Base-by-base conservation (phyloP, 148 eudicot genomes). In the Rhododendron mucronatum region DNA sequence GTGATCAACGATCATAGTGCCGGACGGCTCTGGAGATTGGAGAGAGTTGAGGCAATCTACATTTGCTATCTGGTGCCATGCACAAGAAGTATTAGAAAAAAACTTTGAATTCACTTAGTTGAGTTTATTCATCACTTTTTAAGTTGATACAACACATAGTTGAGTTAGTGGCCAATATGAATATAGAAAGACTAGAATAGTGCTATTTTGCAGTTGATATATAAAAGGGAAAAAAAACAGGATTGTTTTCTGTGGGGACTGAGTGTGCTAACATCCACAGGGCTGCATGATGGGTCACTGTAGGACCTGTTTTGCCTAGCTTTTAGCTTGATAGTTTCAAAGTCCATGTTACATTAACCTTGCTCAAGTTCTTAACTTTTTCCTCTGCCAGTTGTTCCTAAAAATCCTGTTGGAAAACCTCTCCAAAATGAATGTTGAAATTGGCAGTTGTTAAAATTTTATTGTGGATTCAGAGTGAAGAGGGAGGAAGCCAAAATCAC, bases 401-500 rank as follows among this genome's bases (percentile, higher is more conserved):
- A 33, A 30, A n/a, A 82, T 30, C 73, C 73, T 33, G 76, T 30
- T 71, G 9, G 20, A 69, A 39, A 63, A n/a, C 28, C 10, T 82
- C 41, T 51, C 80, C 28, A 71, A 41, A 55, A 8, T 26, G 67
- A 35, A 23, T 41, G 21, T 55, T 73, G 41, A 51, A 14, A 73
- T 48, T 30, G 23, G 20, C 21, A 57, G 33, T 51, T 57, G 33
- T 15, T 12, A 41, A 71, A 16, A 3, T 1, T 74, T 74, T 30
- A 23, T 71, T 47, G 33, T 57, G 45, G 51, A 80, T 87, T 50
- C 90, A 96, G 99, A 89, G 67, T 87, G 33, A 92, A 90, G 88
- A 92, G 97, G 86, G 97, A 96, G 78, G 99, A 95, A 90, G 96
- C 98, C 84, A 96, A 92, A 87, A 96, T 96, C 79, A 88, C 88